Evolutionary conservation across 192 early-diverging fungal species (phyloP), one percentile per base, ranked within the genome.

Genomic region (Umbelopsis sp.): DNA sequence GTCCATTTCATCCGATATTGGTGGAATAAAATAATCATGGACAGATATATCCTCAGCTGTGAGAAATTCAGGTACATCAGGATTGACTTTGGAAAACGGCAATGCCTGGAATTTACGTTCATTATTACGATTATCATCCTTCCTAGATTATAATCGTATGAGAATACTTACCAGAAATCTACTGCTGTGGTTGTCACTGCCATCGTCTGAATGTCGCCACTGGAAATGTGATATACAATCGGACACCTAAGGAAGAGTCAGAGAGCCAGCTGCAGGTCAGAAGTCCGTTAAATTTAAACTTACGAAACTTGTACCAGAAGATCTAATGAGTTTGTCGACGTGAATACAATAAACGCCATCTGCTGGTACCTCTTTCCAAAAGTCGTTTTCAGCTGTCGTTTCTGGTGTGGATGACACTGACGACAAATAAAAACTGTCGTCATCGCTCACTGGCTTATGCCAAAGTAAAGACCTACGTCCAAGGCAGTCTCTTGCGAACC

Each of bases 401-500:
- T 41, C 80, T 72, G 32, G 56, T 41, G 65, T 36, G 56, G 75
- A 69, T 44, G 76, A 62, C 3, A 67, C 45, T n/a, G 29, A 34
- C 68, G 84, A 85, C 73, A 83, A 70, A 71, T 83, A 75, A 71
- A 84, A 80, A 32, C 14, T 47, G 4, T 66, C 49, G 17, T 70
- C 54, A 34, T 71, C 41, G 8, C 59, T 45, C 72, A 36, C 50
- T 52, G 80, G 82, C 26, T 76, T 80, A 67, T 88, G 81, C 87
- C 87, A 91, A 7, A 93, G 72, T 9, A 95, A 74, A 2, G 94
- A 95, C 26, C 96, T 79, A 26, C 96, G 89, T 14, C 96, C 96
- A 4, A 98, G 75, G 31, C 87, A 91, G 73, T 98, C 96, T 16
- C 96, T 81, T 1, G 91, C 89, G 83, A 97, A 97, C 84, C 89